A percentile compares a stretch with the other conserved stretches of the same genome.
Conservation (phyloP, 2,329 filamentous ascomycete species). For the Hypoxylon sp. region DNA sequence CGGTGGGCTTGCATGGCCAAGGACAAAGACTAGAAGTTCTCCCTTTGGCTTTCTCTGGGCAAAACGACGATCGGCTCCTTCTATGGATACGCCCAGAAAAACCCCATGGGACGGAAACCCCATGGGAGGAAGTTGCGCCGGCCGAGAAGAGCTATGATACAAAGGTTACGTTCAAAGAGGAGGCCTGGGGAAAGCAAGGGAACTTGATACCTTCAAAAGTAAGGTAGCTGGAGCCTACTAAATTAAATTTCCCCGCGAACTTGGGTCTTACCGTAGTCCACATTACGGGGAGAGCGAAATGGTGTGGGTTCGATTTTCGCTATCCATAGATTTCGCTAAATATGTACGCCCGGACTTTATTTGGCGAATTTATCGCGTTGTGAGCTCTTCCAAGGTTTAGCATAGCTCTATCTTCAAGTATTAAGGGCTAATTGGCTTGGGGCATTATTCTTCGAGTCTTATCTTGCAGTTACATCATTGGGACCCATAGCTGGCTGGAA, state of each 20-base stretch:
- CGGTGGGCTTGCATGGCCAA: conserved; percentile 1
- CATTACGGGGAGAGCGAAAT: not conserved
- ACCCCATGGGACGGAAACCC: conserved; percentile 2
- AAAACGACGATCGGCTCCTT: conserved; percentile 22
- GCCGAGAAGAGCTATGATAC: conserved; percentile 26
- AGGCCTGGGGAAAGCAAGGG: conserved; percentile 34
- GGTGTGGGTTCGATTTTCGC: not conserved
- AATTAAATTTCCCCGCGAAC: conserved; percentile 22
- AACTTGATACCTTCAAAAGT: not conserved
- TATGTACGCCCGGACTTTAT: not conserved
- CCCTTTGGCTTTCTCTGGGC: conserved; percentile 1
- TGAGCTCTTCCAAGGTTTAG: not conserved
- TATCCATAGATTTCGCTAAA: no score
- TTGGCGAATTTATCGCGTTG: not conserved
- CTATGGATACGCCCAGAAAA: conserved; percentile 6
- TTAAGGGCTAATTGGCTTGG: not conserved
- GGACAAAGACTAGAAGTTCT: conserved; percentile 11
- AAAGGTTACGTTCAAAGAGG: conserved; percentile 26
- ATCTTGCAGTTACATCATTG: conserved; percentile 33
- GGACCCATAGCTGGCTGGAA: not conserved
- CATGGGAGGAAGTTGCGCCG: conserved; percentile 8
- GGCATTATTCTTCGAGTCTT: conserved; percentile 4
- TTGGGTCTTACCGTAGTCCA: not conserved
- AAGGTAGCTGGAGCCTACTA: conserved; percentile 10
- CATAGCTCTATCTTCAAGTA: not conserved